phyloP scores from a whole-genome alignment of 192 early-diverging fungal genomes.

The Entrophospora sp. region DNA sequence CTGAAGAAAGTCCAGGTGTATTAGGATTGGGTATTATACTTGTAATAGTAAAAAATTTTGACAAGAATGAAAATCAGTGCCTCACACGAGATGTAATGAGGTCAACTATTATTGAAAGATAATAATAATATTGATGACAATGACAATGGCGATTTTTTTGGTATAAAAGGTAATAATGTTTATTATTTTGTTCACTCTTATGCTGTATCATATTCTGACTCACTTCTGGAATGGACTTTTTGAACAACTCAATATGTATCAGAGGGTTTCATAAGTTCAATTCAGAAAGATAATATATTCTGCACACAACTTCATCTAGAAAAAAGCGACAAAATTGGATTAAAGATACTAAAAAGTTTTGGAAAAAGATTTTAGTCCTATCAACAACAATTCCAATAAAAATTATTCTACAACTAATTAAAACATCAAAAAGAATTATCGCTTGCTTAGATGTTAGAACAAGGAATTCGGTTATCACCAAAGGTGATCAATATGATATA shows the following conservation, averaged over 20 bases:
- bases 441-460: constrained; percentile 95
- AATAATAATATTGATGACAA: constrained; percentile 27
- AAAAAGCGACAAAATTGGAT: constrained; percentile 86
- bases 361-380: not conserved
- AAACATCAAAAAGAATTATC: constrained; percentile 83
- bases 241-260: constrained; percentile 83
- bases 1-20: constrained; percentile 76
- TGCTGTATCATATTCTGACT: constrained; percentile 57
- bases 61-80: constrained; percentile 73
- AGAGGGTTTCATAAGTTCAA: constrained; percentile 75
- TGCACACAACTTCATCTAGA: constrained; percentile 99
- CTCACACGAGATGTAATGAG: constrained; percentile 98
- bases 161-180: constrained; percentile 40
- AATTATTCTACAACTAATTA: constrained; percentile 36
- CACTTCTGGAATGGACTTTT: constrained; percentile 63
- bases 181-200: constrained; percentile 99
- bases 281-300: constrained; percentile 82
- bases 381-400: constrained; percentile 11
- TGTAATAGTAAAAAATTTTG: constrained; percentile 57
- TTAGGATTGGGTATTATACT: constrained; percentile 81
- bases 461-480: constrained; percentile 97
- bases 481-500: constrained; percentile 99
- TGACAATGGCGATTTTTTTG: constrained; percentile 21
- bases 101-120: constrained; percentile 24
- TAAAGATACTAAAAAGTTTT: constrained; percentile 74